Evolutionary conservation across 2,329 filamentous ascomycete species (phyloP).

Genomic region (Cladosporium cucumerinum): DNA sequence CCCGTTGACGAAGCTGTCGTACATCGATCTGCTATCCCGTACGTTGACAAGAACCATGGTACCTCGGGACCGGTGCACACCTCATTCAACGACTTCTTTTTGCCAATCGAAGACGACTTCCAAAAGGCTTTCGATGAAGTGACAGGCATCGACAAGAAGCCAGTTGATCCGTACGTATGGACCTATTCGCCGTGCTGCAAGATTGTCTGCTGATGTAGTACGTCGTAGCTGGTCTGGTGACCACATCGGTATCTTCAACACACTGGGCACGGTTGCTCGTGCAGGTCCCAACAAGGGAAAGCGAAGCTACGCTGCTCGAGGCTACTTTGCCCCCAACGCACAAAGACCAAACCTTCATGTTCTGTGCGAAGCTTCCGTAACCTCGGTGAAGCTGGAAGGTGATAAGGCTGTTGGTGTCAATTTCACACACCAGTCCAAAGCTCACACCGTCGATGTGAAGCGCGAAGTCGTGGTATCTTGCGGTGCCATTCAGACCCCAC

Average conservation of each 20-base stretch:
- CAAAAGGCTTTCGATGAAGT: constrained; percentile 36
- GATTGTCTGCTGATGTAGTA: not conserved
- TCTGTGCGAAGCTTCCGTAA: constrained; percentile 46
- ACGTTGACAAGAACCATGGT: constrained; percentile 36
- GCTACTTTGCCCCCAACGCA: constrained; percentile 37
- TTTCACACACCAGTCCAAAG: constrained; percentile 39
- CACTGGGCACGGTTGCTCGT: constrained; percentile 28
- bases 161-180: constrained; percentile 28
- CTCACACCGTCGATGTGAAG: constrained; percentile 36
- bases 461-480: constrained; percentile 47
- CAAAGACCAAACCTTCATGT: constrained; percentile 46
- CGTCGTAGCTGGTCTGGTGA: constrained; percentile 32
- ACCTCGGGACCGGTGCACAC: constrained; percentile 35
- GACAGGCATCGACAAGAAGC: constrained; percentile 35
- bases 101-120: constrained; percentile 37
- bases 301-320: constrained; percentile 37
- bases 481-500: constrained; percentile 62
- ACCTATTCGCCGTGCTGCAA: not conserved
- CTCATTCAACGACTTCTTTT: constrained; percentile 35
- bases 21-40: constrained; percentile 30
- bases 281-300: constrained; percentile 33
- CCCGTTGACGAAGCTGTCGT: constrained; percentile 30
- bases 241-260: constrained; percentile 36
- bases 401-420: constrained; percentile 41
- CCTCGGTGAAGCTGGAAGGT: constrained; percentile 46